Conservation (phyloP, 2,329 filamentous ascomycete species). For the Neopestalotiopsis sp. region DNA sequence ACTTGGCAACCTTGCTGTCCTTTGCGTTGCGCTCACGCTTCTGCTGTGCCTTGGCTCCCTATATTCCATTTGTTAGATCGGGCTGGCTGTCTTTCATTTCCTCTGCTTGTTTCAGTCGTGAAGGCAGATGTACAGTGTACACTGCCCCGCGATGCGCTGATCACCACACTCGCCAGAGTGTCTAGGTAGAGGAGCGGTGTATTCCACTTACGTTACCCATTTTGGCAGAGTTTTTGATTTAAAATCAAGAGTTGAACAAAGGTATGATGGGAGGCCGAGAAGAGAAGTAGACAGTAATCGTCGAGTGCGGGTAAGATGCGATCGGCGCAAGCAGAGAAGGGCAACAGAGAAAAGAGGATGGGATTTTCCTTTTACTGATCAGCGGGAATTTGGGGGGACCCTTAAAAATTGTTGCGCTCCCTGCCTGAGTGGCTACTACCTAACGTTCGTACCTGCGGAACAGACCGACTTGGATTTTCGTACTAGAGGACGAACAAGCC, state of each 20-base stretch:
- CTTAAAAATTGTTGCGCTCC: slow-evolving; percentile 8
- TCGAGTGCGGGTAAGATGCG: not conserved
- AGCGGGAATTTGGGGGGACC: slow-evolving; percentile 9
- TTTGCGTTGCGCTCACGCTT: slow-evolving; percentile 77
- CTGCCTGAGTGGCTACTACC: not conserved
- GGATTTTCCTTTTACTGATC: slow-evolving; percentile 8
- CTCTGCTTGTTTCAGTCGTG: not conserved
- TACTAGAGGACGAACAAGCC: not conserved
- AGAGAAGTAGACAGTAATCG: not conserved
- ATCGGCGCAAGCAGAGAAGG: slow-evolving; percentile 4
- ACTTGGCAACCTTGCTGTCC: slow-evolving; percentile 64
- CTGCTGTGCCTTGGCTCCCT: slow-evolving; percentile 71
- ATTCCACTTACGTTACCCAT: slow-evolving; percentile 32
- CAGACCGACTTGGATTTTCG: not conserved
- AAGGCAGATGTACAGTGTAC: not conserved
- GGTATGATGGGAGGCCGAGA: not conserved
- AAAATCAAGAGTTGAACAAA: not conserved
- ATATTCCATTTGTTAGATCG: slow-evolving; percentile 1
- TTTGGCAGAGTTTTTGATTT: slow-evolving; percentile 15
- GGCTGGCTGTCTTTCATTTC: not conserved
- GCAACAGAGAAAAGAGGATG: not conserved
- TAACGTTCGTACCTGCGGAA: not conserved
- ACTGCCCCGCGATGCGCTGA: not conserved
- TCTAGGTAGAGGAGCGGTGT: not conserved
- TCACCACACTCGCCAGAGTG: not conserved